A percentile compares a stretch with the other conserved stretches of the same genome.
Conservation (phyloP, 176 grass and related monocot genomes). For the Pontederia paniculata region DNA sequence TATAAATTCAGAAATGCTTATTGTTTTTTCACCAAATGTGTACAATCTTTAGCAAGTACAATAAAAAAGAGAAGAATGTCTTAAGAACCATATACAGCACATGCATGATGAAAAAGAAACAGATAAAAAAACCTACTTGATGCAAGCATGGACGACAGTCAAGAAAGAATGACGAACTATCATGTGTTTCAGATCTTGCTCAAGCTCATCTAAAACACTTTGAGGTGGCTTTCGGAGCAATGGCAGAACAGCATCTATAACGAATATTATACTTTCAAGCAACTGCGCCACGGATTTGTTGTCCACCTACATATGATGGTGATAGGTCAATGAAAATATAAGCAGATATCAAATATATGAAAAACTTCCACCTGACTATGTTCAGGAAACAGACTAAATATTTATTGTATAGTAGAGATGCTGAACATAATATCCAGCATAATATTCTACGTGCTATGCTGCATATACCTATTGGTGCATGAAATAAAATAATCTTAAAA, state of each 20-base stretch:
- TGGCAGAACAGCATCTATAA: conserved; percentile 91
- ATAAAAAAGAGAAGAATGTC: no score
- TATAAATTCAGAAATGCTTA: no score
- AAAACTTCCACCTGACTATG: conserved; percentile 7
- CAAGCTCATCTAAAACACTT: conserved; percentile 82
- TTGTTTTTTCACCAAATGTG: no score
- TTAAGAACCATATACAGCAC: neutral
- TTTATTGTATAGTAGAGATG: no score
- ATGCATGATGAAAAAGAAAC: conserved; percentile 8
- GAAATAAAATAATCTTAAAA: no score
- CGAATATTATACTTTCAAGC: conserved; percentile 95
- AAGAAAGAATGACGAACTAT: conserved; percentile 91
- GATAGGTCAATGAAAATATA: conserved; percentile 11
- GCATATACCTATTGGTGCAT: no score
- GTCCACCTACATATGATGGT: conserved; percentile 49
- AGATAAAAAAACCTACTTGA: conserved; percentile 51
- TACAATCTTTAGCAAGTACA: no score
- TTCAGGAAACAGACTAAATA: no score
- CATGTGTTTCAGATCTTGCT: conserved; percentile 97
- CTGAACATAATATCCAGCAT: no score
- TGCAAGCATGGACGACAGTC: conserved; percentile 96
- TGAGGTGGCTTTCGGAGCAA: conserved; percentile 80
- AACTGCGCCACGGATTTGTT: conserved; percentile 78
- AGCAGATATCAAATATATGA: conserved; percentile 17
- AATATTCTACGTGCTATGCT: no score